Evolutionary conservation across 1,139 yeast genomes (phyloP).

Genomic region (Geotrichum histeridarum): DNA sequence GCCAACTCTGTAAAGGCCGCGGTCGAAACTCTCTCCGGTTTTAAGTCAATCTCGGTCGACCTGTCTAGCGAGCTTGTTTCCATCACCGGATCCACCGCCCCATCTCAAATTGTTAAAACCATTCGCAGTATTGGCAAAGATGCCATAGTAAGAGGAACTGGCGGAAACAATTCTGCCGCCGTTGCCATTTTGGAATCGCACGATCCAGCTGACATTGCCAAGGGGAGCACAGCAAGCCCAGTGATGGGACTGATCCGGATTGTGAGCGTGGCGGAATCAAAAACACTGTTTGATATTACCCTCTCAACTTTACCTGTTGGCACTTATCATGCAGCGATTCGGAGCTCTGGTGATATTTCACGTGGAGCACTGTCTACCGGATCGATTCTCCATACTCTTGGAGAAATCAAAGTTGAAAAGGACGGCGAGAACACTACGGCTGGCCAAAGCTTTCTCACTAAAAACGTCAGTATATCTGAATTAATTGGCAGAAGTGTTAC

Average conservation of each 20-base stretch:
- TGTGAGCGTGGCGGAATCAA: conserved; percentile 54
- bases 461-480: conserved; percentile 48
- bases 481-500: conserved; percentile 79
- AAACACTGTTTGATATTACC: conserved; percentile 67
- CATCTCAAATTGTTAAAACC: conserved; percentile 59
- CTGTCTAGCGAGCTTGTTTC: conserved; percentile 53
- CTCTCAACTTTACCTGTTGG: conserved; percentile 54
- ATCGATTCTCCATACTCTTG: conserved; percentile 40
- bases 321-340: conserved; percentile 61
- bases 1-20: conserved; percentile 55
- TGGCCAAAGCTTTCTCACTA: conserved; percentile 61
- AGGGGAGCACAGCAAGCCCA: conserved; percentile 38
- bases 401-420: conserved; percentile 39
- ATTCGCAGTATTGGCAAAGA: conserved; percentile 73
- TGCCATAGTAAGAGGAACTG: conserved; percentile 89
- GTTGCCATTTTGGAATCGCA: conserved; percentile 83
- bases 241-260: conserved; percentile 86
- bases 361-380: conserved; percentile 73
- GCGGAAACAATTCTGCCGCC: conserved; percentile 81
- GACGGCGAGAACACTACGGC: conserved; percentile 32
- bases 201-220: conserved; percentile 43
- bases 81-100: conserved; percentile 62
- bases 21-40: conserved; percentile 40
- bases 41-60: conserved; percentile 49
- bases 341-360: conserved; percentile 70